Conservation (phyloP, 2,329 filamentous ascomycete genomes). For the Seiridium cupressi region DNA sequence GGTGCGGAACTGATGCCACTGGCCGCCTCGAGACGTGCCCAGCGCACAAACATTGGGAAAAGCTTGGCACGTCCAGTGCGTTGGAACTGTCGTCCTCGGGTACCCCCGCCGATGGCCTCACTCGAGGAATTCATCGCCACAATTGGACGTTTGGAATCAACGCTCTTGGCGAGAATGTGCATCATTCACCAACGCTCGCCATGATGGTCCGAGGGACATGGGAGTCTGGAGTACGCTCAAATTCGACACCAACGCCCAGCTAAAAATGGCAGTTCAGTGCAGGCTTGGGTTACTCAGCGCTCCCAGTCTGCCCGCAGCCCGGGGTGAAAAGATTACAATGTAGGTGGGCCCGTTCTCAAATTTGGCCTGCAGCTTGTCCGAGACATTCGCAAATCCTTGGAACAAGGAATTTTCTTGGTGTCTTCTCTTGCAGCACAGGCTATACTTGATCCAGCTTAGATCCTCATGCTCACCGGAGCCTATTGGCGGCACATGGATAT, state of each 20-base stretch:
- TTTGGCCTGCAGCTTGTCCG: background rate
- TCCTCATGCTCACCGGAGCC: background rate
- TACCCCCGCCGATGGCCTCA: no score
- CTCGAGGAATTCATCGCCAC: no score
- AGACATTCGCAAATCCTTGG: background rate
- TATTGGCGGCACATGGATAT: background rate
- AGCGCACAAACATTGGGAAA: background rate
- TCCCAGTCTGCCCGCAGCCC: background rate
- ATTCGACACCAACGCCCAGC: background rate
- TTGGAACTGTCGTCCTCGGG: no score
- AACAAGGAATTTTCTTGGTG: constrained; percentile 4
- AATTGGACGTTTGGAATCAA: no score
- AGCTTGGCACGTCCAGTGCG: background rate
- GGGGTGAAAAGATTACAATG: no score
- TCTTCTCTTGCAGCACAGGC: constrained; percentile 3
- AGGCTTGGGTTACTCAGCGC: background rate
- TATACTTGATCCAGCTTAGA: background rate
- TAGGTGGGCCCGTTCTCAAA: no score
- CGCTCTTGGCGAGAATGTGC: no score
- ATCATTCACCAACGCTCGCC: no score
- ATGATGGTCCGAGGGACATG: no score
- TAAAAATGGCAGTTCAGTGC: background rate
- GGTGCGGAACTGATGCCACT: background rate
- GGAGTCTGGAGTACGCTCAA: no score
- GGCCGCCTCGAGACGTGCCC: background rate